A percentile compares a stretch with the other conserved stretches of the same genome.
phyloP scores from a whole-genome alignment of 192 early-diverging fungal species.

The Glomus cerebriforme region DNA sequence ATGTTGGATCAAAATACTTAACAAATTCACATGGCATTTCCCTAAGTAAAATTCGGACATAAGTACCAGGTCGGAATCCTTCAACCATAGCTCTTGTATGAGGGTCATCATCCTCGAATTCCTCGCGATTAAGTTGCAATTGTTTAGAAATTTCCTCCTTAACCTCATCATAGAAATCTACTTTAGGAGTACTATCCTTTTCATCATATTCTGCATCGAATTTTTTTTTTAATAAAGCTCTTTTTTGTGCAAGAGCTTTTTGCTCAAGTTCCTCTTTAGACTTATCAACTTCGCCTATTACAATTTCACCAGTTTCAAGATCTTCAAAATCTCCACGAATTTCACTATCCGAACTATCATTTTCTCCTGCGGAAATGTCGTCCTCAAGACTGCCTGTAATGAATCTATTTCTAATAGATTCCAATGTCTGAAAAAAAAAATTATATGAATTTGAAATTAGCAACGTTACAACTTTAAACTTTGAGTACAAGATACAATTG shows the following conservation, averaged over 20 bases:
- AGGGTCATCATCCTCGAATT: slow-evolving; percentile 85
- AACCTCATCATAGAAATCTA: slow-evolving; percentile 84
- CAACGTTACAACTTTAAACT: no score
- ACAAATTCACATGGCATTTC: slow-evolving; percentile 95
- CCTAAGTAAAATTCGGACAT: slow-evolving; percentile 89
- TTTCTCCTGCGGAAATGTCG: slow-evolving; percentile 45
- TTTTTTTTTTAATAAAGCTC: slow-evolving; percentile 89
- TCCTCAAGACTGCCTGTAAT: slow-evolving; percentile 67
- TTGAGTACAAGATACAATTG: background rate
- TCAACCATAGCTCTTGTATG: slow-evolving; percentile 78
- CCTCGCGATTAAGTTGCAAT: slow-evolving; percentile 75
- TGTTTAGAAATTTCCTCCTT: slow-evolving; percentile 91
- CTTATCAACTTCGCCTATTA: slow-evolving; percentile 47
- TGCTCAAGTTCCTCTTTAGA: slow-evolving; percentile 60
- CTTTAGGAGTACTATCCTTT: slow-evolving; percentile 55
- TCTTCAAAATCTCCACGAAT: slow-evolving; percentile 78
- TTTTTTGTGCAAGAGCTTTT: slow-evolving; percentile 75
- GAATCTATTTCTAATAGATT: slow-evolving; percentile 74
- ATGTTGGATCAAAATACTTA: slow-evolving; percentile 83
- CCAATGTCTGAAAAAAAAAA: slow-evolving; percentile 46
- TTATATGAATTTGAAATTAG: background rate
- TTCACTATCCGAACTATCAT: slow-evolving; percentile 57
- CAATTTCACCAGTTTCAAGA: slow-evolving; percentile 66
- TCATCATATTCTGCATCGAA: slow-evolving; percentile 92
- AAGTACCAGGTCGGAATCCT: slow-evolving; percentile 91